Evolutionary conservation across 2,329 filamentous ascomycete species (phyloP).

Genomic region (Chrysoporthe cubensis): DNA sequence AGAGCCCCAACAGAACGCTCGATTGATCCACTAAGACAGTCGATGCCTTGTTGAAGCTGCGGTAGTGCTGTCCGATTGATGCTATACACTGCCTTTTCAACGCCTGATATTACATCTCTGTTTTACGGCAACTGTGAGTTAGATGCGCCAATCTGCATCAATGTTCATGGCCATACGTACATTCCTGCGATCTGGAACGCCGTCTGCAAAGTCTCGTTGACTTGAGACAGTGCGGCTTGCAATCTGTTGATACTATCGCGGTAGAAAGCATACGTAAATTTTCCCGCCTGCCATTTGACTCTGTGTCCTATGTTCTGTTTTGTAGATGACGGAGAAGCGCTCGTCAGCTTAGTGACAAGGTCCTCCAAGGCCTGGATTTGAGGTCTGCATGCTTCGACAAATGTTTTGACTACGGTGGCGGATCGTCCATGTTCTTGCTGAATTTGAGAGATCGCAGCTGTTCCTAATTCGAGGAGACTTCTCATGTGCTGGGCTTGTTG

Average conservation of each 20-base stretch:
- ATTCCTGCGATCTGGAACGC: background rate
- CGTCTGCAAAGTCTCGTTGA: background rate
- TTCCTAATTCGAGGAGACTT: background rate
- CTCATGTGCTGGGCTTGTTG: background rate
- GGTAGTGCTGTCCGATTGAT: background rate
- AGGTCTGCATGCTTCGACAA: background rate
- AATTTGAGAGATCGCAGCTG: background rate
- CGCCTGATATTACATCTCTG: background rate
- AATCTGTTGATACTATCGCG: background rate
- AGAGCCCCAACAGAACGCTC: background rate
- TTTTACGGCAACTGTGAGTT: background rate
- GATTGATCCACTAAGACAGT: background rate
- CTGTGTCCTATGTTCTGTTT: background rate
- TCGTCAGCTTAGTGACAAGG: background rate
- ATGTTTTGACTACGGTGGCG: background rate
- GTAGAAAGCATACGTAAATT: background rate
- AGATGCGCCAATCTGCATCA: background rate
- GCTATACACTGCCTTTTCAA: background rate
- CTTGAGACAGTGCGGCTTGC: background rate
- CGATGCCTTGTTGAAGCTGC: background rate
- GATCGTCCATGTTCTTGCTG: background rate
- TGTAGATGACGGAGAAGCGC: background rate
- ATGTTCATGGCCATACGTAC: background rate
- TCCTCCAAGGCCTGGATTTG: background rate
- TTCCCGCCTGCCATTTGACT: background rate